These are phyloP conservation scores for Penicillium crystallinum DNA, from an alignment of 495 filamentous ascomycete genomes.

Conservation along the genomic window DNA sequence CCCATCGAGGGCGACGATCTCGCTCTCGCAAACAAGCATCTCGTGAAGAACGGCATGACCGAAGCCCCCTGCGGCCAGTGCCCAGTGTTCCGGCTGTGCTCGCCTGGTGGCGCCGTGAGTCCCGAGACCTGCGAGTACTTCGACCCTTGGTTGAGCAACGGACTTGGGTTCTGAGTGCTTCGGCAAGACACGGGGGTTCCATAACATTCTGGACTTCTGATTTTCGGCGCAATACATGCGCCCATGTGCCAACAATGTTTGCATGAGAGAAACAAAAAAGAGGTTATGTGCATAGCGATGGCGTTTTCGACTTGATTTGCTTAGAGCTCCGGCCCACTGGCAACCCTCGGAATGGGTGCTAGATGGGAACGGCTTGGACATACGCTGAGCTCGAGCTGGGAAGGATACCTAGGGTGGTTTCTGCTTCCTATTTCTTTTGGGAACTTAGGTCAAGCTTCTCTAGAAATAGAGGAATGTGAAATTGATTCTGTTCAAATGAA, in stretches of 20 bases:
- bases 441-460: background rate
- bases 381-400: background rate
- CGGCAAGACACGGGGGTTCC: background rate
- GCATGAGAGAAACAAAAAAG: slow-evolving; percentile 14
- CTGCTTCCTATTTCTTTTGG: background rate
- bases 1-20: slow-evolving; percentile 25
- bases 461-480: background rate
- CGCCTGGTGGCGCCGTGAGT: slow-evolving; percentile 80
- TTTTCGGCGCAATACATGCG: slow-evolving; percentile 5
- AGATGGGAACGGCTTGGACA: slow-evolving; percentile 5
- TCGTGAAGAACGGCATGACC: slow-evolving; percentile 64
- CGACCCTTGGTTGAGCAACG: slow-evolving; percentile 62
- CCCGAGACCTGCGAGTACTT: slow-evolving; percentile 91
- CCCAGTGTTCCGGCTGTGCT: slow-evolving; percentile 90
- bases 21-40: slow-evolving; percentile 10
- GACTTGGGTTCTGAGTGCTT: slow-evolving; percentile 30
- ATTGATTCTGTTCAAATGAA: background rate
- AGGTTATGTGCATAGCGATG: slow-evolving; percentile 37
- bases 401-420: background rate
- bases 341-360: background rate
- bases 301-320: slow-evolving; percentile 31
- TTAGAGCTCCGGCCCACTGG: slow-evolving; percentile 6
- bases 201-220: background rate
- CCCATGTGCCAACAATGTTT: slow-evolving; percentile 10
- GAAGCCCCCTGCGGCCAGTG: slow-evolving; percentile 88